Evolutionary conservation across 228 moss, liverwort and hornwort species (phyloP), one percentile per base, ranked within the genome.

Genomic region (Sphagnum fallax): DNA sequence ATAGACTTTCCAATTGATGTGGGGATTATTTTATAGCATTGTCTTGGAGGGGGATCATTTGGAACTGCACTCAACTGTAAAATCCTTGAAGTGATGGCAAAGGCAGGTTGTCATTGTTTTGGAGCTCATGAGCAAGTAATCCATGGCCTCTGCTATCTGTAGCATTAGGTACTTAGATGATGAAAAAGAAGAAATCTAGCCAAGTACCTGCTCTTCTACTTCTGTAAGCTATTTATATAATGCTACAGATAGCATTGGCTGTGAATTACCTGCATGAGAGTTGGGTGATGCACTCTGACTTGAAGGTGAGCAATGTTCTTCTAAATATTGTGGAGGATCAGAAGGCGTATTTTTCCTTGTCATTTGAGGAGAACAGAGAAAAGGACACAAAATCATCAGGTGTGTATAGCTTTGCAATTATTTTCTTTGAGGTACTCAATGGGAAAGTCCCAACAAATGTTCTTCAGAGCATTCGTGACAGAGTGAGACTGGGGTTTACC

Each of bases 401-500:
- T 71, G 84, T 81, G 81, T 84, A 78, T 75, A 84, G 74, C 81
- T 84, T 84, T 84, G 76, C 84, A 71, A 73, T 84, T 75, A 74
- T 49, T 49, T 76, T 81, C 80, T 84, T 78, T 47, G 81, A 84
- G 69, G 69, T 81, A 48, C 78, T 84, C 48, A 78, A 78, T 0
- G 78, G 81, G 9, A 70, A 69, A 58, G 75, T 69, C 13, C 81
- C 84, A 47, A 59, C 50, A 51, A 73, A 80, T 52, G 53, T 78
- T n/a, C 49, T 78, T 52, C 73, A 78, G 50, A 78, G 74, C 66
- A 69, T 84, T 55, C 71, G 75, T 47, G 59, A 77, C n/a, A 80
- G 84, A 49, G 75, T 77, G 84, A 80, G 84, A 49, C 84, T 78
- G 12, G 52, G 60, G 4, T 32, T 63, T 78, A 16, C 50, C 62